A percentile compares a stretch with the other conserved stretches of the same genome.
Evolutionary conservation across 2,329 filamentous ascomycete species (phyloP).

Genomic region (Monosporascus sp.): DNA sequence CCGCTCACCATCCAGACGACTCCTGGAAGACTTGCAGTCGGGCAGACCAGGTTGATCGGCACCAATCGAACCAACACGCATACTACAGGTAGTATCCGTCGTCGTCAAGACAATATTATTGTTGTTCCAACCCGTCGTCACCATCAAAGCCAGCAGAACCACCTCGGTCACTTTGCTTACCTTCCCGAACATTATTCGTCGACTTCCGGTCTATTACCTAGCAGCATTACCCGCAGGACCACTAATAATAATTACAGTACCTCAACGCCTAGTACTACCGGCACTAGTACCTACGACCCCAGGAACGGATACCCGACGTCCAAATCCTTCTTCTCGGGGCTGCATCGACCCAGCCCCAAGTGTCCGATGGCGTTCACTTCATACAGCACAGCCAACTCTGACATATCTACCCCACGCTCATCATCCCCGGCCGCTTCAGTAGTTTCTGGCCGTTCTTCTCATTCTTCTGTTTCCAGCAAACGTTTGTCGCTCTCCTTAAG

Average conservation of each 20-base stretch:
- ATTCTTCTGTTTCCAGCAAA: slow-evolving; percentile 47
- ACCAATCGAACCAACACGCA: not conserved
- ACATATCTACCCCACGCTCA: slow-evolving; percentile 51
- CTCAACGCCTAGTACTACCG: not conserved
- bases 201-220: slow-evolving; percentile 25
- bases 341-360: slow-evolving; percentile 16
- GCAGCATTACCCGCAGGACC: slow-evolving; percentile 22
- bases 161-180: slow-evolving; percentile 11
- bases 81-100: not conserved
- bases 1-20: not conserved
- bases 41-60: not conserved
- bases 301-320: slow-evolving; percentile 6
- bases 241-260: not conserved
- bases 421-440: slow-evolving; percentile 45
- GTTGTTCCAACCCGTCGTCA: not conserved
- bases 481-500: slow-evolving; percentile 43
- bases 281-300: not conserved
- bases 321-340: slow-evolving; percentile 13
- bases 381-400: slow-evolving; percentile 42
- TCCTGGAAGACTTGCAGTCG: not conserved
- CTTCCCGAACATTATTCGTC: slow-evolving; percentile 23
- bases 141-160: slow-evolving; percentile 6
- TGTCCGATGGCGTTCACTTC: slow-evolving; percentile 40
- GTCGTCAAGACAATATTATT: not conserved
- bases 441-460: slow-evolving; percentile 41